Evolutionary conservation across 2,329 filamentous ascomycete species (phyloP).

Genomic region (Trichoderma lentiforme): DNA sequence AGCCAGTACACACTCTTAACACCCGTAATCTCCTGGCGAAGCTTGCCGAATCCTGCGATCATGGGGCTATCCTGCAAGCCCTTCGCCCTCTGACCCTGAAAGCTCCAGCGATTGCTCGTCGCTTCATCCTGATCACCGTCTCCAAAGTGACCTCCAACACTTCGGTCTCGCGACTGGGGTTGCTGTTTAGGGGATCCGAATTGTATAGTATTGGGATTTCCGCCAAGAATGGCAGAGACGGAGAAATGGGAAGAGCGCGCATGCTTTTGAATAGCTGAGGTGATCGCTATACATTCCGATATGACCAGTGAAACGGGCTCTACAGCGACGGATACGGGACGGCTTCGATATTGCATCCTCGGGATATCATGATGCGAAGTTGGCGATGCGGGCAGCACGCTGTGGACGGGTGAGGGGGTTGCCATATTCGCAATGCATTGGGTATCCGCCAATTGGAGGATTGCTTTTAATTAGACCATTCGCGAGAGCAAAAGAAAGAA

Average conservation of each 20-base stretch:
- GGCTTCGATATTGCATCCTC: constrained; percentile 58
- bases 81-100: constrained; percentile 92
- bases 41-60: constrained; percentile 87
- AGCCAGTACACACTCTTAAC: constrained; percentile 65
- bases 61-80: constrained; percentile 97
- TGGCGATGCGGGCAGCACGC: neutral
- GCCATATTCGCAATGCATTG: constrained; percentile 10
- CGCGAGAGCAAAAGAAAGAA: neutral
- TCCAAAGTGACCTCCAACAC: constrained; percentile 31
- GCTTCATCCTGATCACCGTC: constrained; percentile 48
- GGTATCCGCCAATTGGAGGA: neutral
- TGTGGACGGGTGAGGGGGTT: neutral
- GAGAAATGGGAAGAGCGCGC: constrained; percentile 94
- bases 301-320: constrained; percentile 91
- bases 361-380: constrained; percentile 30
- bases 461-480: neutral
- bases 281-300: constrained; percentile 98
- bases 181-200: constrained; percentile 46
- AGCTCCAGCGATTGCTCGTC: constrained; percentile 81
- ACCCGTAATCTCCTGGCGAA: constrained; percentile 81
- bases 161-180: constrained; percentile 42
- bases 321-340: constrained; percentile 73
- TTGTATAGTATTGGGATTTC: constrained; percentile 58
- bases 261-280: constrained; percentile 96
- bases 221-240: constrained; percentile 90